A percentile compares a stretch with the other conserved stretches of the same genome.
These are phyloP conservation scores for Papilionanthe hybrid DNA, from an alignment of 116 monocot species.

Conservation along the genomic window DNA sequence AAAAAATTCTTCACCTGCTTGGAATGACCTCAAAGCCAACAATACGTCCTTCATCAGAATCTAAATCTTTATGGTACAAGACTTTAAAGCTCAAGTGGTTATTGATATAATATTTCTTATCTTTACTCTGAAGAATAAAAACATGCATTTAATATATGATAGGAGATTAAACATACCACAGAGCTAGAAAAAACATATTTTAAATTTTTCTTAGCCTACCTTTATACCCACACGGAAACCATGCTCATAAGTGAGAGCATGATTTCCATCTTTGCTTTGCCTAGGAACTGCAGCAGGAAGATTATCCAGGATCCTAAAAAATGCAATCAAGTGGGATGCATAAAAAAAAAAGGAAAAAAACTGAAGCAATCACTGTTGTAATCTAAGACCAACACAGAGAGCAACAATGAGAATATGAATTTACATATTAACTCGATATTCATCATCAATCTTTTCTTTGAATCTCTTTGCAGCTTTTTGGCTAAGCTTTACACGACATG, in stretches of 20 bases:
- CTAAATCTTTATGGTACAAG: slow-evolving; percentile 14
- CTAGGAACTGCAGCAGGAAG: slow-evolving; percentile 30
- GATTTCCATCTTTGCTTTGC: slow-evolving; percentile 25
- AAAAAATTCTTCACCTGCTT: slow-evolving; percentile 13
- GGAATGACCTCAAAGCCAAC: slow-evolving; percentile 20
- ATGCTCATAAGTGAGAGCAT: slow-evolving; percentile 16
- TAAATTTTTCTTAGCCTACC: background rate
- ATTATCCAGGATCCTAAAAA: slow-evolving; percentile 28
- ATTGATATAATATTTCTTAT: slow-evolving; percentile 19
- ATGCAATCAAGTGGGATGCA: background rate
- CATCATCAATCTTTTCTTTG: slow-evolving; percentile 76
- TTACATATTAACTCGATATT: slow-evolving; percentile 84
- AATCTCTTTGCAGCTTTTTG: slow-evolving; percentile 60
- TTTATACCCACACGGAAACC: slow-evolving; percentile 8
- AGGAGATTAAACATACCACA: background rate
- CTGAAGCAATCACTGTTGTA: too few species aligned
- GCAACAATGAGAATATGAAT: slow-evolving; percentile 1
- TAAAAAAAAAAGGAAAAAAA: background rate
- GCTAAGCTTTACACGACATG: slow-evolving; percentile 46
- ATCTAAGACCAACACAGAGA: too few species aligned
- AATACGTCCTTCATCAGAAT: slow-evolving; percentile 11
- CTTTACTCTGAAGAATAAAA: slow-evolving; percentile 14
- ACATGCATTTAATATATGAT: background rate
- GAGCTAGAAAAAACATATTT: background rate
- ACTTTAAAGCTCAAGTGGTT: slow-evolving; percentile 18